Evolutionary conservation across 108 stramenopile genomes (phyloP).

Genomic region (Nitzschia inconspicua): DNA sequence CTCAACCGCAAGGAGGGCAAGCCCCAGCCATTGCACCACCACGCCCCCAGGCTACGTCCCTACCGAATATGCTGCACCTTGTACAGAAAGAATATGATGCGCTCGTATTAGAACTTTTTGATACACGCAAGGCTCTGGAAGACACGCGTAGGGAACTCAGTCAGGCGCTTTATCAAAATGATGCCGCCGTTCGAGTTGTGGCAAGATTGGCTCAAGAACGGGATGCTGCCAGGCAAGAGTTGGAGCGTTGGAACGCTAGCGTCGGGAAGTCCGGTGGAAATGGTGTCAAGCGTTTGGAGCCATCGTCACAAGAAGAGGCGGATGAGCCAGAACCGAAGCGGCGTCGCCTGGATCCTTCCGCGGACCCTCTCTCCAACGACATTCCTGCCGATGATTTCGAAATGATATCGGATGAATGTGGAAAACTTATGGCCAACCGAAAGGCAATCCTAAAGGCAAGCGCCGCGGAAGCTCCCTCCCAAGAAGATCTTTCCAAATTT

Average conservation of each 20-base stretch:
- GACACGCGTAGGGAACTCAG: constrained; percentile 84
- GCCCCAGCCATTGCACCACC: constrained; percentile 30
- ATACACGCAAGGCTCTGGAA: constrained; percentile 78
- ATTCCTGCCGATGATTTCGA: constrained; percentile 44
- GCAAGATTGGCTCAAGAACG: constrained; percentile 85
- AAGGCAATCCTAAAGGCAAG: constrained; percentile 39
- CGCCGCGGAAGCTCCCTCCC: constrained; percentile 22
- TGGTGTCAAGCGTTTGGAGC: neutral
- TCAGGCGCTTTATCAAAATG: constrained; percentile 94
- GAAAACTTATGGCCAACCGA: constrained; percentile 39
- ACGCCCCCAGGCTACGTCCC: constrained; percentile 51
- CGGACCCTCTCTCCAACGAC: constrained; percentile 17
- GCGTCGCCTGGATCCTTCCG: constrained; percentile 12
- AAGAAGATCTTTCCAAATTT: constrained; percentile 31
- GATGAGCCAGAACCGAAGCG: constrained; percentile 14
- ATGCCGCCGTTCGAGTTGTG: constrained; percentile 93
- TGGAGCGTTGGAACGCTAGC: constrained; percentile 46
- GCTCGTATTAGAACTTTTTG: constrained; percentile 83
- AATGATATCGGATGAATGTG: constrained; percentile 56
- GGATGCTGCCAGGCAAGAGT: constrained; percentile 70
- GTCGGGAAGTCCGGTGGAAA: neutral
- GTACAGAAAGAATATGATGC: constrained; percentile 89
- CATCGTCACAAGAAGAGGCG: neutral
- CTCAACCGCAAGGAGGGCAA: constrained; percentile 13
- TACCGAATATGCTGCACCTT: constrained; percentile 56